A percentile compares a stretch with the other conserved stretches of the same genome.
These are phyloP conservation scores for Candida loeiensis DNA, from an alignment of 805 yeast species.

Conservation along the genomic window DNA sequence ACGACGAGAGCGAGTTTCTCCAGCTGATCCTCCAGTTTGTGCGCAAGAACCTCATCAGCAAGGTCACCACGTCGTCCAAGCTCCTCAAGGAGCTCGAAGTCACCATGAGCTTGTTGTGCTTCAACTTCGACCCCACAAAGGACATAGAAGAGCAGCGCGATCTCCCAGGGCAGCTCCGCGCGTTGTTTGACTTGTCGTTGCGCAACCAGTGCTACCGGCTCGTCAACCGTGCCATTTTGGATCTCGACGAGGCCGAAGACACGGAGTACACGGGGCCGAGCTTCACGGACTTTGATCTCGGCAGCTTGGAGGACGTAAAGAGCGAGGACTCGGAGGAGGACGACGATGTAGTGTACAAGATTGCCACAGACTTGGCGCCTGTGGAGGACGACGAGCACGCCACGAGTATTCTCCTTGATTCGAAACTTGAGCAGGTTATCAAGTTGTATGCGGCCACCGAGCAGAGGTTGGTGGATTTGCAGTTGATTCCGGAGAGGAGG, in stretches of 20 bases:
- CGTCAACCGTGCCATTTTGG: constrained; percentile 65
- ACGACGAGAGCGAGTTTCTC: constrained; percentile 47
- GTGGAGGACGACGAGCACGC: constrained; percentile 10
- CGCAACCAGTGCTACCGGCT: constrained; percentile 64
- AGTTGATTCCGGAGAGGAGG: constrained; percentile 23
- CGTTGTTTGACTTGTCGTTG: constrained; percentile 55
- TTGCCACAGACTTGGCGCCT: constrained; percentile 5
- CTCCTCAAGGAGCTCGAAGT: constrained; percentile 72
- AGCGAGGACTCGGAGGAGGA: constrained; percentile 3
- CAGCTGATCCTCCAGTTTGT: constrained; percentile 55
- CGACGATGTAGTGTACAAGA: constrained; percentile 3
- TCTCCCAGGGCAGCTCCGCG: constrained; percentile 53
- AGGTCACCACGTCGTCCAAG: constrained; percentile 54
- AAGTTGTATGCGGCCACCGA: constrained; percentile 67
- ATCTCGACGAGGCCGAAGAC: constrained; percentile 20
- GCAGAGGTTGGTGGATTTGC: constrained; percentile 42
- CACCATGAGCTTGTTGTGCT: constrained; percentile 76
- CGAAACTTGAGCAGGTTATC: constrained; percentile 49
- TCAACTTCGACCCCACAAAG: constrained; percentile 37
- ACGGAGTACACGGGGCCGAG: constrained; percentile 20
- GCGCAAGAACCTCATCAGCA: constrained; percentile 55
- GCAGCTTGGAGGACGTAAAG: constrained; percentile 6
- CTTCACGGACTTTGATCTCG: constrained; percentile 18
- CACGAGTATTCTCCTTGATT: constrained; percentile 27
- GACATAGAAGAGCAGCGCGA: constrained; percentile 35